Conservation (phyloP, 345 rosid species). For the Firmiana major region DNA sequence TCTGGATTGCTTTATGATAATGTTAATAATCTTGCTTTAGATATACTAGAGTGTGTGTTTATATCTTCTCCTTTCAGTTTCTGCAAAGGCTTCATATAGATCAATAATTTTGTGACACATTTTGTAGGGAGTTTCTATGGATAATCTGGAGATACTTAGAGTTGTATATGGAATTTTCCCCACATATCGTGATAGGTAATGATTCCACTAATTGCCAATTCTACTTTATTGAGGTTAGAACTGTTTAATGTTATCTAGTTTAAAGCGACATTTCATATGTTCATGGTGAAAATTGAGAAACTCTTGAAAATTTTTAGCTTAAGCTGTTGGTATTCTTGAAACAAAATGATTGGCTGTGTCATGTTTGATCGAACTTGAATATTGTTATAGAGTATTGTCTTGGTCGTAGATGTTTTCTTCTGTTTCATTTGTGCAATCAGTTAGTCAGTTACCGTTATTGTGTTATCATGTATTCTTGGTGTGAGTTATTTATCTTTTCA, state of each 20-base stretch:
- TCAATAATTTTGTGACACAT: not conserved
- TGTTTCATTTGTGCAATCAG: too few species aligned
- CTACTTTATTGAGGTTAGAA: not conserved
- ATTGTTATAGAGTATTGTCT: not conserved
- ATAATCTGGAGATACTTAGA: constrained; percentile 66
- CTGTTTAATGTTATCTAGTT: not conserved
- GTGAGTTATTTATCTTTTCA: too few species aligned
- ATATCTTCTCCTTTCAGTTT: not conserved
- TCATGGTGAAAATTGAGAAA: not conserved
- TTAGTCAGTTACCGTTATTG: too few species aligned
- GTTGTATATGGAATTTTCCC: constrained; percentile 94
- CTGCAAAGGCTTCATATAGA: not conserved
- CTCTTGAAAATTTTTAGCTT: not conserved
- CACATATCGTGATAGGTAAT: constrained; percentile 75
- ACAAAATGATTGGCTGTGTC: not conserved
- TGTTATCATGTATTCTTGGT: too few species aligned
- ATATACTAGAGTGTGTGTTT: not conserved
- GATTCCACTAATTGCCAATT: not conserved
- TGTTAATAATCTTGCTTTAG: not conserved
- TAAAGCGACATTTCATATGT: not conserved
- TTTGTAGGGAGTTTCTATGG: constrained; percentile 69
- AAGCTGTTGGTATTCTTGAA: not conserved
- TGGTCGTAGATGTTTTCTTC: too few species aligned
- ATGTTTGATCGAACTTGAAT: too few species aligned
- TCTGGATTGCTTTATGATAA: not conserved